Conservation (phyloP, 1,139 yeast genomes). For the Insectozyma bohioensis region DNA sequence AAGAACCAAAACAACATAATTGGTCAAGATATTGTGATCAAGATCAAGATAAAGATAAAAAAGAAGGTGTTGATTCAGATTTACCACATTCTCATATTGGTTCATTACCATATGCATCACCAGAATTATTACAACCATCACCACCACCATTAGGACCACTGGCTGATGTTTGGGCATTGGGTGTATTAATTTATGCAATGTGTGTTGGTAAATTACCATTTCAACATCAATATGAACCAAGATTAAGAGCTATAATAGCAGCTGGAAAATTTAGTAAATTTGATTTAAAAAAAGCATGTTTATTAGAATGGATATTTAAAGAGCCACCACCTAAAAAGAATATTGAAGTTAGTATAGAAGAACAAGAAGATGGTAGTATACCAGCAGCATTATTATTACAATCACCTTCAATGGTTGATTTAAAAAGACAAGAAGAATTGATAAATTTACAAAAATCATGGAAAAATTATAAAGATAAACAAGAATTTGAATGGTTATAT, state of each 20-base stretch:
- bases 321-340: conserved; percentile 15
- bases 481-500: conserved; percentile 31
- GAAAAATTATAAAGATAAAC: conserved; percentile 19
- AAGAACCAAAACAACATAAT: conserved; percentile 8
- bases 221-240: conserved; percentile 77
- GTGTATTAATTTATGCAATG: conserved; percentile 74
- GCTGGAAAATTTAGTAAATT: conserved; percentile 60
- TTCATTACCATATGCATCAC: conserved; percentile 89
- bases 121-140: conserved; percentile 68
- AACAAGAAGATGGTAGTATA: conserved; percentile 10
- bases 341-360: conserved; percentile 6
- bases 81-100: conserved; percentile 75
- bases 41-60: conserved; percentile 3
- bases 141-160: conserved; percentile 72
- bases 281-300: conserved; percentile 37
- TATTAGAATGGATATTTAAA: conserved; percentile 27
- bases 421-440: conserved; percentile 19
- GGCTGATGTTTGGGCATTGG: conserved; percentile 91
- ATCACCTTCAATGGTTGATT: conserved; percentile 22
- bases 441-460: conserved; percentile 21
- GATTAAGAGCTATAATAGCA: conserved; percentile 69
- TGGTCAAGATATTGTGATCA: conserved; percentile 5
- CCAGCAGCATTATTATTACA: conserved; percentile 16
- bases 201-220: conserved; percentile 77
- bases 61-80: conserved; percentile 29